Evolutionary conservation across 83 land plant species (phyloP), one percentile per base, ranked within the genome.

Genomic region (Picea engelmannii): DNA sequence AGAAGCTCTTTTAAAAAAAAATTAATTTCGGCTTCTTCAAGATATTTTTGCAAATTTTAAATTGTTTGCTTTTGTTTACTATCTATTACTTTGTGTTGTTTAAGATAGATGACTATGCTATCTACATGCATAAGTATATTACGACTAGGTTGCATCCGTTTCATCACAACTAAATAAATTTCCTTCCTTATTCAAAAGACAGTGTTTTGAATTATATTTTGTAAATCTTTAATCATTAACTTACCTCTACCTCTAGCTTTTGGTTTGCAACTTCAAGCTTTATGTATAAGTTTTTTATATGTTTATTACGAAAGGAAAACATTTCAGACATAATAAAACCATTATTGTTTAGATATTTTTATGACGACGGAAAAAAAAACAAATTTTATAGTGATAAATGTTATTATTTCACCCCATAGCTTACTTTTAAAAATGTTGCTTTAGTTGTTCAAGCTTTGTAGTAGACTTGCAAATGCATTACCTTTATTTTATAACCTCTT

Each of bases 391-490:
- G n/a, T 38, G 6, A 71, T 5, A 71, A 71, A 71, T 38, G 49
- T 6, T 7, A 6, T 9, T 6, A 47, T 7, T 47, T 47, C 49
- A 47, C 52, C 40, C 18, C 35, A 31, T 67, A 67, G 70, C 76
- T 20, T 10, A 42, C 99, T 97, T 96, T 97, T 62, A 96, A 86
- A 7, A 82, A 82, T 77, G 82, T 80, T 40, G 91, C 70, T 74
- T 95, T 95, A 95, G 76, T 38, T 58, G 63, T 68, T 94, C 93
- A 76, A 96, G 78, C 78, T 93, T 89, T 55, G 85, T 82, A 69
- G 78, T 80, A 13, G 95, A 93, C 78, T 93, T 91, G 3, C 91
- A 93, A 81, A 92, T 89, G 62, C 82, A 81, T 79, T 95, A 93
- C 70, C 87, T 92, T 79, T 88, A 89, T 24, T 79, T 85, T 12